Conservation (phyloP, 805 yeast species). For the Candida suzukii region DNA sequence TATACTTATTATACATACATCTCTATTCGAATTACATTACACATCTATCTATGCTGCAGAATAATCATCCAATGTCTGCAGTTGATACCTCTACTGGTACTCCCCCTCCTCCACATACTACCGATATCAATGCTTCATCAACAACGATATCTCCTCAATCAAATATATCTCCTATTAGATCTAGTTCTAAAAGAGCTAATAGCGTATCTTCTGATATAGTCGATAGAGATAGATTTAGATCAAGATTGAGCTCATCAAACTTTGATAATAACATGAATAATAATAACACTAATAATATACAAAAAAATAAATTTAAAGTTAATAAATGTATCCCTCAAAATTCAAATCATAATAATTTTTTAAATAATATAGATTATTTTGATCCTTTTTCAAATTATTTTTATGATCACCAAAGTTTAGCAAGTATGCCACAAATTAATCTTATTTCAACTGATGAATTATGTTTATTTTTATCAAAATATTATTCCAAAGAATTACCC, state of each 20-base stretch:
- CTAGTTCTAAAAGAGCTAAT: constrained; percentile 20
- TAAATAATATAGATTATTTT: constrained; percentile 4
- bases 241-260: constrained; percentile 15
- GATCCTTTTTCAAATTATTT: constrained; percentile 15
- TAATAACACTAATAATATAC: constrained; percentile 3
- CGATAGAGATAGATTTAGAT: constrained; percentile 20
- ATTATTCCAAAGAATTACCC: constrained; percentile 38
- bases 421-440: constrained; percentile 9
- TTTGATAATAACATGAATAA: constrained; percentile 8
- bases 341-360: constrained; percentile 3
- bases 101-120: neutral
- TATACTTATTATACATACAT: too few relatives aligned
- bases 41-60: too few relatives aligned
- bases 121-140: neutral
- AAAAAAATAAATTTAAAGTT: neutral
- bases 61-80: too few relatives aligned
- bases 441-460: constrained; percentile 20
- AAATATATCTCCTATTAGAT: constrained; percentile 1
- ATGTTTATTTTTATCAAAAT: constrained; percentile 12
- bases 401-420: constrained; percentile 10
- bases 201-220: constrained; percentile 19
- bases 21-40: too few relatives aligned
- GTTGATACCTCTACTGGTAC: neutral
- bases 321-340: neutral
- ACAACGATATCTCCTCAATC: neutral